Conservation (phyloP, 495 filamentous ascomycete species). For the Talaromyces stipitatus region DNA sequence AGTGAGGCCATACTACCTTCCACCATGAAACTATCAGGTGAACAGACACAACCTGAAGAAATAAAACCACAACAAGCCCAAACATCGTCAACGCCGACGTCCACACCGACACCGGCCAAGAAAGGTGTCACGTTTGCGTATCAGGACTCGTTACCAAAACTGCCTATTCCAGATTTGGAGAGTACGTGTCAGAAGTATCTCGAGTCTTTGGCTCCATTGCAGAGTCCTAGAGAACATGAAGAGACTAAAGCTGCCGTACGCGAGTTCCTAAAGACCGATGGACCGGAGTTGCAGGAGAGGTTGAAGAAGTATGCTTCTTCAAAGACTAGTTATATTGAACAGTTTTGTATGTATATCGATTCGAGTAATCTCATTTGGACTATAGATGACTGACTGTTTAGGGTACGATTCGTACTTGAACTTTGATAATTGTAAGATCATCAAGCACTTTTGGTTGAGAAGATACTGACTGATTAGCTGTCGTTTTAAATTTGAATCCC, state of each 20-base stretch:
- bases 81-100: not conserved
- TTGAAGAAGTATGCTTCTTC: constrained; percentile 89
- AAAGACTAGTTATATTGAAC: constrained; percentile 95
- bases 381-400: constrained; percentile 22
- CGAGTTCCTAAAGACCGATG: constrained; percentile 81
- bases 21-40: constrained; percentile 8
- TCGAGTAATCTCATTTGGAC: not conserved
- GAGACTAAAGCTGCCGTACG: constrained; percentile 74
- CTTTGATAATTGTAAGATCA: constrained; percentile 75
- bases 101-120: not conserved
- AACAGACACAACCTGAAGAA: constrained; percentile 20
- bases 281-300: constrained; percentile 77
- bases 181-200: constrained; percentile 73
- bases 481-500: constrained; percentile 94
- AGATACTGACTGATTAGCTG: constrained; percentile 39
- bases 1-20: constrained; percentile 4
- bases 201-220: constrained; percentile 71
- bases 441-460: not conserved
- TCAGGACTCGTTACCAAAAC: constrained; percentile 82
- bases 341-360: constrained; percentile 74
- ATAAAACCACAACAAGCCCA: not conserved
- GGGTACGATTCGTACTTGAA: constrained; percentile 99
- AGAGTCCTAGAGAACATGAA: constrained; percentile 70
- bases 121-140: constrained; percentile 70
- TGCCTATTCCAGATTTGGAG: constrained; percentile 92